Conservation (phyloP, 805 yeast genomes). For the Maudiozyma serrabonitensis region DNA sequence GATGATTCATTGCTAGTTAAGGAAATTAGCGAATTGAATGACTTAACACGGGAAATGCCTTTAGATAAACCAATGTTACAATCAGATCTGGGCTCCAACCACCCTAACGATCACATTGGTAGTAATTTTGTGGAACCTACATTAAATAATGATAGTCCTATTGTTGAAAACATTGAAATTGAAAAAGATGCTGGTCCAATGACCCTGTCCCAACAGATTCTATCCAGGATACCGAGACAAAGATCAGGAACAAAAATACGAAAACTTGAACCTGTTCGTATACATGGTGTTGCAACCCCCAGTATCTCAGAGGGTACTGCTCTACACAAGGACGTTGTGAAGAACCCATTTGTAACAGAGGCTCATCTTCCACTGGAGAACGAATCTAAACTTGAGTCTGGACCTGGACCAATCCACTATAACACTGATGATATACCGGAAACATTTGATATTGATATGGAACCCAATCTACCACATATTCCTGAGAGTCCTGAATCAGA, state of each 20-base stretch:
- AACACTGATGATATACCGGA: not conserved
- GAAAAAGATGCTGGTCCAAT: not conserved
- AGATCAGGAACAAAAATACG: conserved; percentile 9
- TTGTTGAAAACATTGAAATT: not conserved
- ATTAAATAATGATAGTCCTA: not conserved
- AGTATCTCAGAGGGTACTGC: too few species aligned
- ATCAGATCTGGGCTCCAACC: not conserved
- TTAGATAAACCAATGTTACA: not conserved
- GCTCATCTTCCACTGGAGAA: not conserved
- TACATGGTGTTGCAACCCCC: conserved; percentile 2
- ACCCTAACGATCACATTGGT: not conserved
- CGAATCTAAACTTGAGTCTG: not conserved
- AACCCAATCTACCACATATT: not conserved
- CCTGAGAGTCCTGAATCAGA: not conserved
- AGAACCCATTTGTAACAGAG: not conserved
- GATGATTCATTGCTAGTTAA: not conserved
- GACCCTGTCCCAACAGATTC: conserved; percentile 8
- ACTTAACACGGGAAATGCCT: not conserved
- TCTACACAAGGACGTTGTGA: not conserved
- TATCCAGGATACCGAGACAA: conserved; percentile 7
- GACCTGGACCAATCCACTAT: not conserved
- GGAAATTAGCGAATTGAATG: not conserved
- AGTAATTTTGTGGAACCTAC: not conserved
- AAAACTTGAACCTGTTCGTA: conserved; percentile 11
- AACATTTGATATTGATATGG: not conserved